phyloP scores from a whole-genome alignment of 1,284 basidiomycete genomes.

The Somion occarium region DNA sequence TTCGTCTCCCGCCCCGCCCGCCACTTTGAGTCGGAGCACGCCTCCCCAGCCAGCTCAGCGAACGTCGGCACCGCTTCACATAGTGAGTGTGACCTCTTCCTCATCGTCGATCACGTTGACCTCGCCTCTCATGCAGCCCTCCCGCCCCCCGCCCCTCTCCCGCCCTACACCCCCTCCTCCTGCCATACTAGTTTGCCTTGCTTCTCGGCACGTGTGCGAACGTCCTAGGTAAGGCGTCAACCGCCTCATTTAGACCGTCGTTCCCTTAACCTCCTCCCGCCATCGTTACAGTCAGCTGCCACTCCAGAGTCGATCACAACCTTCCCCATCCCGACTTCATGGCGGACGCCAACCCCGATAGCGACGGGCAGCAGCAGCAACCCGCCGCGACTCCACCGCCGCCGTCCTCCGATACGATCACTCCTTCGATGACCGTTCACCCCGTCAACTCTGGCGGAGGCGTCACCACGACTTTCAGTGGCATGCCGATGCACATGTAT shows the following conservation, averaged over 20 bases:
- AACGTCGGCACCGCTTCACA: constrained; percentile 6
- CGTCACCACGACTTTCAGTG: constrained; percentile 34
- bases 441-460: constrained; percentile 25
- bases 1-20: constrained; percentile 20
- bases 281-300: constrained; percentile 10
- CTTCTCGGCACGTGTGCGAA: constrained; percentile 13
- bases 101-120: constrained; percentile 11
- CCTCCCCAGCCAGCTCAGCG: constrained; percentile 22
- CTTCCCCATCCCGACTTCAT: constrained; percentile 17
- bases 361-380: constrained; percentile 4
- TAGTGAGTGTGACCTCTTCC: constrained; percentile 1
- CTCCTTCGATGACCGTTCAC: constrained; percentile 47
- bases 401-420: constrained; percentile 34
- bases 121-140: constrained; percentile 10
- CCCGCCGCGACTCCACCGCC: constrained; percentile 15
- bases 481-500: constrained; percentile 63
- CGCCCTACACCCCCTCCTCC: constrained; percentile 16
- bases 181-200: constrained; percentile 14
- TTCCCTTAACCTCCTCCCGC: constrained; percentile 14
- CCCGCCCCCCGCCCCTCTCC: constrained; percentile 5
- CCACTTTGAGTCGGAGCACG: constrained; percentile 29
- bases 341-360: constrained; percentile 33
- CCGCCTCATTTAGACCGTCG: constrained; percentile 12
- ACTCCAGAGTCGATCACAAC: constrained; percentile 9
- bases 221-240: constrained; percentile 10